These are phyloP conservation scores for Yamadazyma atlantica DNA, from an alignment of 1,139 yeast genomes.

Conservation along the genomic window DNA sequence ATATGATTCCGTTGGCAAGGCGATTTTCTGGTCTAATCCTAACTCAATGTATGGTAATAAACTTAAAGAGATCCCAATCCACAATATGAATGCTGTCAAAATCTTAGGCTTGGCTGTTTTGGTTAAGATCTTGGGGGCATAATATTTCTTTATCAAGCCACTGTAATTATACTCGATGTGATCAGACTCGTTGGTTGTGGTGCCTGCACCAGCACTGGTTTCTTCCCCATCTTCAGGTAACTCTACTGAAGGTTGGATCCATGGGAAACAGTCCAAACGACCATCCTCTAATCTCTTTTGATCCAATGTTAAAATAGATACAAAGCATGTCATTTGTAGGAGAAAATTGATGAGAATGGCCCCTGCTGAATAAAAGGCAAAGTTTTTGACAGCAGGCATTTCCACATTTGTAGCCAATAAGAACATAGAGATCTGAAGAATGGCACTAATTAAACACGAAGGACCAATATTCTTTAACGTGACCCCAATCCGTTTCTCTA, in stretches of 20 bases:
- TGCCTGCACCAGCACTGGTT: conserved; percentile 5
- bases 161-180: conserved; percentile 28
- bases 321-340: conserved; percentile 79
- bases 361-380: conserved; percentile 87
- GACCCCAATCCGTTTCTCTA: conserved; percentile 52
- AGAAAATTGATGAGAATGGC: conserved; percentile 76
- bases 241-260: conserved; percentile 28
- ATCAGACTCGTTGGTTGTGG: conserved; percentile 13
- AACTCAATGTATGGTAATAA: conserved; percentile 66
- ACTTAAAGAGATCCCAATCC: conserved; percentile 69
- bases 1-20: conserved; percentile 82
- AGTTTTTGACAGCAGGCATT: conserved; percentile 95
- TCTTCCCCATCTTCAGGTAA: conserved; percentile 9
- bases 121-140: conserved; percentile 57
- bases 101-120: conserved; percentile 48
- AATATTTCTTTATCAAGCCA: conserved; percentile 21
- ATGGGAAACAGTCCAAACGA: conserved; percentile 60
- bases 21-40: conserved; percentile 88
- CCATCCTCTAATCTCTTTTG: conserved; percentile 60
- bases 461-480: conserved; percentile 82
- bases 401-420: conserved; percentile 74
- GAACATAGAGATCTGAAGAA: conserved; percentile 77
- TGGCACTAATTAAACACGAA: conserved; percentile 74
- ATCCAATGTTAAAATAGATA: conserved; percentile 69
- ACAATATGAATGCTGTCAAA: conserved; percentile 51